Base-by-base conservation (phyloP, 148 eudicot species). In the Dianthus caryophyllus region DNA sequence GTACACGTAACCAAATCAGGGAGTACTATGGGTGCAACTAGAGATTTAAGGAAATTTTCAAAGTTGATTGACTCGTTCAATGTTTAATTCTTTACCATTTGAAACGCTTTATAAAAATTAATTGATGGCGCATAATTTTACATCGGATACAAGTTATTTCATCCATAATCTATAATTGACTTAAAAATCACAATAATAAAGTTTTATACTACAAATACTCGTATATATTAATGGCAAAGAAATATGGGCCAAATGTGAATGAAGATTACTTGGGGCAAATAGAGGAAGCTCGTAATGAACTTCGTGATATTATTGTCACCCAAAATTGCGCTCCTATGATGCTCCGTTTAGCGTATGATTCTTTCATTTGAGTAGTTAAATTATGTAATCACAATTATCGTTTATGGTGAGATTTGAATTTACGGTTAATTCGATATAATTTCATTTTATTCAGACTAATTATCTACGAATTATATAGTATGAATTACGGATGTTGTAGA, bases 281-380 rank as follows among this genome's bases (percentile, higher is more conserved):
- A 6, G 91, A 89, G 41, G 79, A 69, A 29, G 88, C 94, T 49
- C 85, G 94, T 7, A 73, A 86, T 55, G 86, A 85, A 26, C 91
- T 93, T 69, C 78, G 84, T 33, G 79, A 86, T 76, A 83, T 93
- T 75, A 82, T 93, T 50, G 71, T 75, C 53, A 44, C 73, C 76
- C 83, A 89, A 75, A 72, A 80, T 30, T 85, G 94, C 17, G 86
- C 96, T 18, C 95, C 98, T 15, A 81, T 93, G 64, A 85, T 93
- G 91, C 96, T 89, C 75, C 96, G 96, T 29, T 77, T 93, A 78
- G 96, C 95, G 96, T 93, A 87, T 21, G 14, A 25, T 62, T 61
- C 11, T 61, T 22, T 57, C 16, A 10, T 13, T 5, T 49, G 53
- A 5, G 4, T 33, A 3, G 3, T 33, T 33, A 33, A n/a, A n/a